phyloP scores from a whole-genome alignment of 176 grass and related monocot species.

The Luzula sylvatica region DNA sequence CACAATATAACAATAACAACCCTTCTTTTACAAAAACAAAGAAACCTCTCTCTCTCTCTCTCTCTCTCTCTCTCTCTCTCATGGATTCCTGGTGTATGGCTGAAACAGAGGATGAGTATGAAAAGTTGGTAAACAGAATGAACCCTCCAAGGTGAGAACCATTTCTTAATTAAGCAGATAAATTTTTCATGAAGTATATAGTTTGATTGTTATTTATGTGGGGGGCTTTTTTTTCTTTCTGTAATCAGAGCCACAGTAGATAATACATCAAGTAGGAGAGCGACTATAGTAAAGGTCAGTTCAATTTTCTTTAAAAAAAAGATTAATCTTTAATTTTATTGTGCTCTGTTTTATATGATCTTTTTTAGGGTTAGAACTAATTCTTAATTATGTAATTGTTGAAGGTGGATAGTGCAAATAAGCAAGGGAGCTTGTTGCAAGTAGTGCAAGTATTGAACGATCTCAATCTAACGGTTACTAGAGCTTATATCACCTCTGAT shows the following conservation, averaged over 20 bases:
- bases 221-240: neutral
- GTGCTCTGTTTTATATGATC: neutral
- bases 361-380: neutral
- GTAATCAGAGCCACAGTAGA: conserved; percentile 35
- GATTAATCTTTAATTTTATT: neutral
- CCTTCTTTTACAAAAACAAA: conserved; percentile 11
- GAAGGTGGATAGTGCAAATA: conserved; percentile 41
- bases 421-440: conserved; percentile 36
- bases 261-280: conserved; percentile 34
- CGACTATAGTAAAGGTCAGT: conserved; percentile 42
- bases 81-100: conserved; percentile 31
- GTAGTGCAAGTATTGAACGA: conserved; percentile 37
- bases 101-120: conserved; percentile 50
- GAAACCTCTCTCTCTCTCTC: neutral
- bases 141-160: conserved; percentile 37
- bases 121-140: conserved; percentile 40
- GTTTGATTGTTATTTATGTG: neutral
- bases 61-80: neutral
- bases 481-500: conserved; percentile 48
- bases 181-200: neutral
- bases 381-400: conserved; percentile 22
- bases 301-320: neutral
- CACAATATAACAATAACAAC: neutral
- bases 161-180: neutral
- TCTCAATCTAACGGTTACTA: conserved; percentile 34